Conservation (phyloP, 805 yeast genomes). For the Candida morakotiae region DNA sequence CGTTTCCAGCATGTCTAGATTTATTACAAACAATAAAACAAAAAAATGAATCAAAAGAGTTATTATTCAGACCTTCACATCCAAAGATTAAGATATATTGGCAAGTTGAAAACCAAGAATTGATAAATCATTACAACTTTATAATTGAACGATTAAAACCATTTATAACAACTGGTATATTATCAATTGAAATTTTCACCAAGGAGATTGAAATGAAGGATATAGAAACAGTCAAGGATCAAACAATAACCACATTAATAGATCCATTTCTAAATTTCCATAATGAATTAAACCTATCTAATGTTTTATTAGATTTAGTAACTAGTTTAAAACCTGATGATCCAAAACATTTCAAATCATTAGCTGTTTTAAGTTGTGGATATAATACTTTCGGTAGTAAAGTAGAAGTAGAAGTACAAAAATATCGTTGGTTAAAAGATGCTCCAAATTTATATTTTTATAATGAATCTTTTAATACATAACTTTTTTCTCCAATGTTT, state of each 20-base stretch:
- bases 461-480: constrained; percentile 25
- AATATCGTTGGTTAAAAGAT: constrained; percentile 18
- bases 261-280: background rate
- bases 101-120: constrained; percentile 22
- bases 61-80: constrained; percentile 25
- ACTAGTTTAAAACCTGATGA: constrained; percentile 1
- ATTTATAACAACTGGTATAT: constrained; percentile 18
- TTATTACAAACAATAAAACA: constrained; percentile 25
- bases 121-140: constrained; percentile 35
- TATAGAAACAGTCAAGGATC: constrained; percentile 3
- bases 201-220: constrained; percentile 13
- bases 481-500: constrained; percentile 3
- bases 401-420: constrained; percentile 26
- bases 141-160: constrained; percentile 25
- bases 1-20: constrained; percentile 43
- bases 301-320: background rate
- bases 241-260: background rate
- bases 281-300: background rate
- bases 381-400: constrained; percentile 26
- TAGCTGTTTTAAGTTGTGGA: constrained; percentile 43
- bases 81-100: constrained; percentile 28
- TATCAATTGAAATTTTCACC: constrained; percentile 23
- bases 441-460: constrained; percentile 42
- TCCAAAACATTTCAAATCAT: constrained; percentile 15
- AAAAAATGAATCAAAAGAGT: constrained; percentile 26